These are phyloP conservation scores for Borovskyia barvae DNA, from an alignment of 208 protist genomes.

Conservation along the genomic window DNA sequence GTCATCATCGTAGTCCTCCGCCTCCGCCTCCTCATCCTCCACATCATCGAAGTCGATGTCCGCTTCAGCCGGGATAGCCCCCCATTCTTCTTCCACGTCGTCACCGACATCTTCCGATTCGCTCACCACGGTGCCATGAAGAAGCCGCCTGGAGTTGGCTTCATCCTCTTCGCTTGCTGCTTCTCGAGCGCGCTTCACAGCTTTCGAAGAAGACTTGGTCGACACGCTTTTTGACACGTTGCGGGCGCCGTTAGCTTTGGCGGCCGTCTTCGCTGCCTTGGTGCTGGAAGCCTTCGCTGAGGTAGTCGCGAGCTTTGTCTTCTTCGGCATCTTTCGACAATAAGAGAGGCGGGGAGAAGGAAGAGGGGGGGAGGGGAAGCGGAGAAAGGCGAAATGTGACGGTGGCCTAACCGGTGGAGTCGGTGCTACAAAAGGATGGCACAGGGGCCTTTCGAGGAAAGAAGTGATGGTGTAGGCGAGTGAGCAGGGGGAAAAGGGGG, in stretches of 20 bases:
- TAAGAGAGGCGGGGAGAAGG: neutral
- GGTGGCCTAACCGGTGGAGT: too few relatives aligned
- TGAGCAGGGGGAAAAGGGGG: too few relatives aligned
- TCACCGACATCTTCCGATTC: constrained; percentile 4
- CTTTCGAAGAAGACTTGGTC: too few relatives aligned
- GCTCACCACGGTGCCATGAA: too few relatives aligned
- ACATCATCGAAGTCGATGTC: constrained; percentile 64
- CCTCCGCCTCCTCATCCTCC: constrained; percentile 42
- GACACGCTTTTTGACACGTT: neutral
- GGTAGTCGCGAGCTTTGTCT: neutral
- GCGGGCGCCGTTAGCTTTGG: constrained; percentile 1
- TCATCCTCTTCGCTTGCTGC: too few relatives aligned
- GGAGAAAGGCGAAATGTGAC: neutral
- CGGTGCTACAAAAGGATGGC: too few relatives aligned
- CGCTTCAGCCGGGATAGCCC: too few relatives aligned
- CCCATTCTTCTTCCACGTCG: constrained; percentile 12
- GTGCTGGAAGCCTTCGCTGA: neutral
- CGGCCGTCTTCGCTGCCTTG: constrained; percentile 1
- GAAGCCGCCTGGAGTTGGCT: too few relatives aligned
- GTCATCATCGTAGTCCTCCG: constrained; percentile 42
- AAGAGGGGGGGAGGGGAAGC: neutral
- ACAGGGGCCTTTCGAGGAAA: too few relatives aligned
- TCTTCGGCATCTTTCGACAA: constrained; percentile 4
- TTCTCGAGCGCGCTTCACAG: too few relatives aligned
- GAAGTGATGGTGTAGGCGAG: too few relatives aligned